Evolutionary conservation across 2,329 filamentous ascomycete species (phyloP), one percentile per base, ranked within the genome.

Genomic region (Scleromitrula shiraiana): DNA sequence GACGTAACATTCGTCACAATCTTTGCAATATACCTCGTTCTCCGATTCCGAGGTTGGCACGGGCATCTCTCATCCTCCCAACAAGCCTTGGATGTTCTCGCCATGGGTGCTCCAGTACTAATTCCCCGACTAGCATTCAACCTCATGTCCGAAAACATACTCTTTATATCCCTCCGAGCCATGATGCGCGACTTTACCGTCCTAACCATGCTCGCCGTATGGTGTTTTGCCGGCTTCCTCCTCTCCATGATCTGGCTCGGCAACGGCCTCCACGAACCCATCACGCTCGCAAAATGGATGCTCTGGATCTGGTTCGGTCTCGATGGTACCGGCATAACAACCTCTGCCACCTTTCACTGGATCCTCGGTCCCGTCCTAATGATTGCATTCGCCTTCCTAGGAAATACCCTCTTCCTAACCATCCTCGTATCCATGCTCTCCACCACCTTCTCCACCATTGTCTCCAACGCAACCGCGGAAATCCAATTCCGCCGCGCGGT

Each of bases 291-390:
- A 37, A 89, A 90, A 65, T 94, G 88, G 88, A 91, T 94, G 86
- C 76, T 93, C 2, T 93, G 85, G 76, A 90, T 94, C 54, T 94
- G 88, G 88, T 93, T 94, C 61, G 88, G 88, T 2, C 76, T 94
- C 2, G 88, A 93, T 58, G 88, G 55, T 4, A 62, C 52, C 67
- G 32, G 75, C 2, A 75, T 78, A 29, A 67, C 75, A 52, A 68
- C 73, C 50, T 75, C 75, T 59, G 73, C 76, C 19, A 79, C 87
- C 49, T 88, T 93, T 60, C 87, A 94, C 67, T 78, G 79, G 72
- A 68, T 89, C n/a, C 71, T 93, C 1, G 88, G 88, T 0, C 88
- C 88, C 0, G 74, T 79, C 2, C 69, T 93, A 20, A 93, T 93
- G 85, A 75, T 93, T 46, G 76, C 84, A 14, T 94, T 93, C 63